These are phyloP conservation scores for Acacia melanoxylon DNA, from an alignment of 306 rosid genomes.

Conservation along the genomic window DNA sequence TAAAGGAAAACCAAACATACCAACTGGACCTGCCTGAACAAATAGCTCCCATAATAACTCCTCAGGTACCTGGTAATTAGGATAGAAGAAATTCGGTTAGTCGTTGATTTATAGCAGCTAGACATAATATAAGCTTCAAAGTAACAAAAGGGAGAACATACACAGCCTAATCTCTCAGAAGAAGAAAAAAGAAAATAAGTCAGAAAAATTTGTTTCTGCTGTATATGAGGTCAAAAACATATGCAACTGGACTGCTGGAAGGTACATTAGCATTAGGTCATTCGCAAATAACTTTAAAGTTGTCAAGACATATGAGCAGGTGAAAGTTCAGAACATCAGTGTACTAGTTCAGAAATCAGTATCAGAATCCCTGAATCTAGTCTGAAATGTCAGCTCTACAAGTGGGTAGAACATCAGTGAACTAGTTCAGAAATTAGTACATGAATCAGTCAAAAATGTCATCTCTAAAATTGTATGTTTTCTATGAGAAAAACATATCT, in stretches of 20 bases:
- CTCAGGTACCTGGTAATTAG: slow-evolving; percentile 34
- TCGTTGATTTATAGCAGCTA: not conserved
- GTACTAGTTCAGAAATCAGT: not conserved
- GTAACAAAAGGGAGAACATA: not conserved
- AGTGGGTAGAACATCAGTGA: not conserved
- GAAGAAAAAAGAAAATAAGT: not conserved
- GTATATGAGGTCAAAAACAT: not conserved
- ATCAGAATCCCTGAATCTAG: not conserved
- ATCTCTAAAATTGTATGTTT: too few species aligned
- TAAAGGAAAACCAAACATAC: slow-evolving; percentile 15
- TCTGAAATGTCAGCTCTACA: not conserved
- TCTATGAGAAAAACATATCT: not conserved
- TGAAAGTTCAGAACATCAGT: too few species aligned
- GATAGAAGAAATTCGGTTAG: not conserved
- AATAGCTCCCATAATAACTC: slow-evolving; percentile 56
- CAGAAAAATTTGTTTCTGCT: not conserved
- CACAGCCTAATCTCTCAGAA: not conserved
- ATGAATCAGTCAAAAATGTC: too few species aligned
- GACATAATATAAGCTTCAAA: not conserved
- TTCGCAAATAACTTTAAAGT: not conserved
- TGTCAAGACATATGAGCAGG: not conserved
- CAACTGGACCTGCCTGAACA: slow-evolving; percentile 60
- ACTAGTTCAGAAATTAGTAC: too few species aligned
- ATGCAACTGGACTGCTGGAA: not conserved
- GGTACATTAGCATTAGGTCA: not conserved